These are phyloP conservation scores for Xylariaceae sp. DNA, from an alignment of 2,329 filamentous ascomycete species.

Conservation along the genomic window DNA sequence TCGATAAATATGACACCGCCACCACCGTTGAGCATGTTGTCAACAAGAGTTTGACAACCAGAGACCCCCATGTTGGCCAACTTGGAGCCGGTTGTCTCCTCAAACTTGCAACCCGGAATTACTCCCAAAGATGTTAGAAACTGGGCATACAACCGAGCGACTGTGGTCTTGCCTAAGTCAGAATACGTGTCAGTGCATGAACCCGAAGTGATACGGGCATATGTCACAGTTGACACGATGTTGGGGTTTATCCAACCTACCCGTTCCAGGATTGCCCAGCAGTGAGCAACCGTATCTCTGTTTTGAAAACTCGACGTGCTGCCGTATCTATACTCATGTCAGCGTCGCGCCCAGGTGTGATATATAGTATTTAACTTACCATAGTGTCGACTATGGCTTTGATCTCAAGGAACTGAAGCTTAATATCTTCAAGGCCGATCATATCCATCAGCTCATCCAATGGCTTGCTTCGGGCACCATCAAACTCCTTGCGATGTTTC, in stretches of 20 bases:
- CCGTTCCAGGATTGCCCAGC: conserved; percentile 69
- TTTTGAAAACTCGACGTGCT: too few species aligned
- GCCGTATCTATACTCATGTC: too few species aligned
- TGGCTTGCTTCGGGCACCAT: conserved; percentile 35
- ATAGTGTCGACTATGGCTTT: conserved; percentile 62
- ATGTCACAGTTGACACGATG: too few species aligned
- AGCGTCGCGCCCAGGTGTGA: too few species aligned
- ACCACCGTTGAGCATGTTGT: conserved; percentile 62
- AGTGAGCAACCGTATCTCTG: too few species aligned
- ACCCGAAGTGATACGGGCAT: too few species aligned
- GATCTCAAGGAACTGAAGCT: conserved; percentile 60
- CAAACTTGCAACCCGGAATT: conserved; percentile 64
- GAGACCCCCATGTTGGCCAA: conserved; percentile 68
- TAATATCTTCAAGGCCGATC: conserved; percentile 67
- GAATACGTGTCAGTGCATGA: too few species aligned
- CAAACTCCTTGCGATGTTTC: conserved; percentile 9
- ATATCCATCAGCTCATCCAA: conserved; percentile 64
- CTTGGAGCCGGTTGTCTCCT: conserved; percentile 72
- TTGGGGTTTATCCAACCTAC: too few species aligned
- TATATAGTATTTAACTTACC: too few species aligned
- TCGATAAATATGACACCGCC: conserved; percentile 81
- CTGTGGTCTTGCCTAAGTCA: conserved; percentile 78
- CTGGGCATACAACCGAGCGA: conserved; percentile 72
- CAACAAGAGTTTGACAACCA: conserved; percentile 62
- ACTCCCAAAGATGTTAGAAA: conserved; percentile 69